Conservation (phyloP, 2,329 filamentous ascomycete species). For the Xylariaceae sp. region DNA sequence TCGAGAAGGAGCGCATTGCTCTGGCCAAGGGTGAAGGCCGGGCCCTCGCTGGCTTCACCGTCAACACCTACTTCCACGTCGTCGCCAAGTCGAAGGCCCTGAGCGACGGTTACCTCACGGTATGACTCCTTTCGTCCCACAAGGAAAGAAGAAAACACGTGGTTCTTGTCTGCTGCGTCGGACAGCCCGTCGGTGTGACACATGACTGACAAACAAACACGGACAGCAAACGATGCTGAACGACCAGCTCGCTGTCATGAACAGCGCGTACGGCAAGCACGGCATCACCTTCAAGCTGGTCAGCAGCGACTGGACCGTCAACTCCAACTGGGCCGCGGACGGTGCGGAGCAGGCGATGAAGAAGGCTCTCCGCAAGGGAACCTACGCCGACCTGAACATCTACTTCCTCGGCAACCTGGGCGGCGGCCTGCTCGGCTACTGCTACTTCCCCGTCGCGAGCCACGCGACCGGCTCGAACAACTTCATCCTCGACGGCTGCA, state of each 20-base stretch:
- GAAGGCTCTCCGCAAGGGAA: conserved; percentile 39
- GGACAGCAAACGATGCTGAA: conserved; percentile 33
- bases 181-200: too few relatives aligned
- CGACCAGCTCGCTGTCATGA: conserved; percentile 41
- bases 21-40: conserved; percentile 20
- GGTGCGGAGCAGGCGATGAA: conserved; percentile 40
- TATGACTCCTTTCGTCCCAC: conserved; percentile 19
- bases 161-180: too few relatives aligned
- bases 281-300: conserved; percentile 41
- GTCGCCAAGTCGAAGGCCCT: conserved; percentile 28
- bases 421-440: conserved; percentile 38
- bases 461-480: conserved; percentile 29
- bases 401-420: conserved; percentile 38
- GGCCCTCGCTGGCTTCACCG: conserved; percentile 24
- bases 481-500: conserved; percentile 34
- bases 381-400: conserved; percentile 41
- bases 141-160: too few relatives aligned
- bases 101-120: conserved; percentile 34
- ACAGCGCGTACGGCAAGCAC: conserved; percentile 38
- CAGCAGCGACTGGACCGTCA: conserved; percentile 41
- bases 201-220: too few relatives aligned
- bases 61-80: conserved; percentile 38
- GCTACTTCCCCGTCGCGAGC: conserved; percentile 42
- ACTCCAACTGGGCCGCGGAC: conserved; percentile 41
- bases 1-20: conserved; percentile 21